Percentiles rank a stretch among this genome's conserved stretches.
These are phyloP conservation scores for Haberlea rhodopensis DNA, from an alignment of 257 asterid species.

Conservation along the genomic window DNA sequence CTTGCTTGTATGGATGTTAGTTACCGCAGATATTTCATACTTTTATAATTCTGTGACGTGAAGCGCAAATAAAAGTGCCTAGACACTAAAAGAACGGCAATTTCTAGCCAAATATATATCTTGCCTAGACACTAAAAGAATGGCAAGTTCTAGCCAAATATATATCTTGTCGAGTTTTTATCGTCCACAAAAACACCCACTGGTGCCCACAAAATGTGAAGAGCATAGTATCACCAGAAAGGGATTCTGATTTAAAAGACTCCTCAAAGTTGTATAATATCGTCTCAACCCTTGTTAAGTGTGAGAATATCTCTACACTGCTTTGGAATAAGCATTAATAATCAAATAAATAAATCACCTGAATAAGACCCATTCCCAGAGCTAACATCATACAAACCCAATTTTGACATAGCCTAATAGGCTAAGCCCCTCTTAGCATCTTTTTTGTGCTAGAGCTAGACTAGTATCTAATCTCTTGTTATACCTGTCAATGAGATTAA, in stretches of 20 bases:
- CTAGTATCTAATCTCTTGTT: background rate
- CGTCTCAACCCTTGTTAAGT: background rate
- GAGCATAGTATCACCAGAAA: conserved; percentile 1
- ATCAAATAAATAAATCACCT: background rate
- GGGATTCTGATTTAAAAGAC: conserved; percentile 16
- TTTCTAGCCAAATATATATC: conserved; percentile 14
- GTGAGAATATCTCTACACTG: background rate
- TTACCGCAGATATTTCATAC: background rate
- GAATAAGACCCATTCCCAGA: background rate
- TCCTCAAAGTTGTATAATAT: conserved; percentile 18
- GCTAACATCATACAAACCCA: background rate
- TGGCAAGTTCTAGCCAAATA: conserved; percentile 13
- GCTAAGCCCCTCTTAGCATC: background rate
- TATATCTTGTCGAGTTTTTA: conserved; percentile 4
- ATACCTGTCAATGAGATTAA: background rate
- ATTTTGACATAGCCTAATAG: background rate
- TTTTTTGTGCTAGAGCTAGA: background rate
- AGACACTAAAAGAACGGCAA: conserved; percentile 6
- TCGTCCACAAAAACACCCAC: conserved; percentile 19
- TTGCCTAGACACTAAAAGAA: background rate
- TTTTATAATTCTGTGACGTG: conserved; percentile 6
- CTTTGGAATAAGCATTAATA: background rate
- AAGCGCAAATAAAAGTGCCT: conserved; percentile 4
- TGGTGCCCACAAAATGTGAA: conserved; percentile 5
- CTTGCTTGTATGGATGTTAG: conserved; percentile 24